Conservation (phyloP, 345 rosid genomes). For the Gossypium bickii region DNA sequence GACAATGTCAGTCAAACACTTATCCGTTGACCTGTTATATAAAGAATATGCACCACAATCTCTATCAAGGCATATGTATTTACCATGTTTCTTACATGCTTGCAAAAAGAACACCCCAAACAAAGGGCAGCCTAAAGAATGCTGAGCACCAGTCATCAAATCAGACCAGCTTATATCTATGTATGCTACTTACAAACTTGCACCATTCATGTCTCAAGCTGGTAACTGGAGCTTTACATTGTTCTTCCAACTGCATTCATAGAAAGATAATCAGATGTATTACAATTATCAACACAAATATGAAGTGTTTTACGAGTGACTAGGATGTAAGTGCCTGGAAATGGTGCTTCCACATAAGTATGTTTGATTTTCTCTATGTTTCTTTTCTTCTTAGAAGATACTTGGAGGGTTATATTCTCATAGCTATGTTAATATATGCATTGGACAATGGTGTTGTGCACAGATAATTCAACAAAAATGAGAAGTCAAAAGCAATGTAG, state of each 20-base stretch:
- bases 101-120: too few relatives aligned
- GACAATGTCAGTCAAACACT: not conserved
- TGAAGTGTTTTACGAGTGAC: not conserved
- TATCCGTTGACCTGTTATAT: not conserved
- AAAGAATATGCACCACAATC: not conserved
- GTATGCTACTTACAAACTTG: slow-evolving; percentile 7
- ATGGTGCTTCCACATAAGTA: not conserved
- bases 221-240: slow-evolving; percentile 76
- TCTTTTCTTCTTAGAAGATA: not conserved
- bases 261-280: not conserved
- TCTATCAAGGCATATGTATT: not conserved
- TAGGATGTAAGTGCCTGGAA: not conserved
- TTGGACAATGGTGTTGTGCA: not conserved
- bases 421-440: not conserved
- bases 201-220: slow-evolving; percentile 38
- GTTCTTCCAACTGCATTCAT: slow-evolving; percentile 77
- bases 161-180: not conserved
- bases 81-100: not conserved
- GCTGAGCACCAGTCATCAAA: not conserved
- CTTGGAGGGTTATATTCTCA: not conserved
- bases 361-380: not conserved
- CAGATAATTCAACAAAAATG: not conserved
- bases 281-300: not conserved
- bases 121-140: not conserved
- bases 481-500: not conserved